These are phyloP conservation scores for Austroboletus eburneus DNA, from an alignment of 768 basidiomycete species.

Conservation along the genomic window DNA sequence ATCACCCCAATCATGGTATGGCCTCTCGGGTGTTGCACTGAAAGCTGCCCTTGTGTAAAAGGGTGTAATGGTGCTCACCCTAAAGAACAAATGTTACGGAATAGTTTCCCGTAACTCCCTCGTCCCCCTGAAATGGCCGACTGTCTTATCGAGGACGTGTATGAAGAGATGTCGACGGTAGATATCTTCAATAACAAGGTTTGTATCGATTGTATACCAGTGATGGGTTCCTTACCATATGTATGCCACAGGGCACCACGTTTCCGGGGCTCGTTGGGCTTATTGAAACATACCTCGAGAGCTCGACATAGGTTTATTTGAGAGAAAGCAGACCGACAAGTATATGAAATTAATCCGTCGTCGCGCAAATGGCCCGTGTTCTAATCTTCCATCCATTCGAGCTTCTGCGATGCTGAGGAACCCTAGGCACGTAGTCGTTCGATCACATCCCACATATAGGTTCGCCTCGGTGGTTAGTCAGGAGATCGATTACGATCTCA, in stretches of 20 bases:
- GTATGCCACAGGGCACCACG: constrained; percentile 42
- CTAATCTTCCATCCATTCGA: neutral
- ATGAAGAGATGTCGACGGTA: constrained; percentile 86
- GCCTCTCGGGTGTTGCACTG: constrained; percentile 33
- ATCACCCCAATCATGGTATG: constrained; percentile 92
- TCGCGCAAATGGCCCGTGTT: constrained; percentile 69
- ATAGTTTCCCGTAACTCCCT: constrained; percentile 59
- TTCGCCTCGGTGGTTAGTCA: constrained; percentile 88
- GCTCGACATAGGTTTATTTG: constrained; percentile 65
- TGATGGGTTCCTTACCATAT: neutral
- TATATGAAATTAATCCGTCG: constrained; percentile 78
- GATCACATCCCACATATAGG: constrained; percentile 86
- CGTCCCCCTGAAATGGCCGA: constrained; percentile 51
- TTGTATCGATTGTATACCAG: constrained; percentile 11
- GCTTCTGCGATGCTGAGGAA: constrained; percentile 1
- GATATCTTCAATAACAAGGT: constrained; percentile 95
- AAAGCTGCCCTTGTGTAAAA: constrained; percentile 33
- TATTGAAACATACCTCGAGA: constrained; percentile 80
- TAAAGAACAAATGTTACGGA: constrained; percentile 65
- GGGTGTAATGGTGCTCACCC: constrained; percentile 30
- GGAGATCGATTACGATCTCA: constrained; percentile 91
- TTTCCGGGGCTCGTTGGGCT: constrained; percentile 83
- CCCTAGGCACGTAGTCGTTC: constrained; percentile 76
- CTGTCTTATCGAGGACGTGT: constrained; percentile 70
- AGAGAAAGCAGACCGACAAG: constrained; percentile 57